phyloP scores from a whole-genome alignment of 108 stramenopile genomes.

The Cyclostephanos invisitatus region DNA sequence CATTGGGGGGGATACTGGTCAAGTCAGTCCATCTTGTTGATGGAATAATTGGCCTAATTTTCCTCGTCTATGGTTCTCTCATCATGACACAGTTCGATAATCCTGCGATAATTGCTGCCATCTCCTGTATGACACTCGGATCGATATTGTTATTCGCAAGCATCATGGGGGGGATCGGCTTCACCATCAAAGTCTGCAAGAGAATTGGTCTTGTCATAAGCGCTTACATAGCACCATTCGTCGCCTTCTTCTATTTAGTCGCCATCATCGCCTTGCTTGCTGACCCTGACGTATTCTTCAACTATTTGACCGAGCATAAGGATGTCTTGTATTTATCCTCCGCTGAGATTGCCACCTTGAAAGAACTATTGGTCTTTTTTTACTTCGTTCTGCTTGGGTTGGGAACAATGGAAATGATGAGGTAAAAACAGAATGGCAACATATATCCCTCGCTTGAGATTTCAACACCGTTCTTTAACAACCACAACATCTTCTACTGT shows the following conservation, averaged over 20 bases:
- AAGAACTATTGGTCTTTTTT: conserved; percentile 17
- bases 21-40: conserved; percentile 35
- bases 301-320: conserved; percentile 33
- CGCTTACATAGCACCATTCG: conserved; percentile 27
- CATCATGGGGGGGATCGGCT: conserved; percentile 37
- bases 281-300: conserved; percentile 7
- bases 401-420: conserved; percentile 20
- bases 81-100: conserved; percentile 20
- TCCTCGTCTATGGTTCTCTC: conserved; percentile 26
- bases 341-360: conserved; percentile 15
- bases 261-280: conserved; percentile 20
- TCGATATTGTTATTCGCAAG: conserved; percentile 14
- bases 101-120: conserved; percentile 31
- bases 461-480: background rate
- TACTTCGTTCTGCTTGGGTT: conserved; percentile 25
- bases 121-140: conserved; percentile 24
- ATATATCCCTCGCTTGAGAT: background rate
- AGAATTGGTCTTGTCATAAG: conserved; percentile 26
- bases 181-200: conserved; percentile 22
- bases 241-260: conserved; percentile 31
- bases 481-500: background rate
- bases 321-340: conserved; percentile 28
- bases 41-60: conserved; percentile 18
- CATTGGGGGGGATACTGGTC: conserved; percentile 24
- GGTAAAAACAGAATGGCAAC: conserved; percentile 4